These are phyloP conservation scores for Ophiorrhiza pumila DNA, from an alignment of 257 asterid species.

Conservation along the genomic window DNA sequence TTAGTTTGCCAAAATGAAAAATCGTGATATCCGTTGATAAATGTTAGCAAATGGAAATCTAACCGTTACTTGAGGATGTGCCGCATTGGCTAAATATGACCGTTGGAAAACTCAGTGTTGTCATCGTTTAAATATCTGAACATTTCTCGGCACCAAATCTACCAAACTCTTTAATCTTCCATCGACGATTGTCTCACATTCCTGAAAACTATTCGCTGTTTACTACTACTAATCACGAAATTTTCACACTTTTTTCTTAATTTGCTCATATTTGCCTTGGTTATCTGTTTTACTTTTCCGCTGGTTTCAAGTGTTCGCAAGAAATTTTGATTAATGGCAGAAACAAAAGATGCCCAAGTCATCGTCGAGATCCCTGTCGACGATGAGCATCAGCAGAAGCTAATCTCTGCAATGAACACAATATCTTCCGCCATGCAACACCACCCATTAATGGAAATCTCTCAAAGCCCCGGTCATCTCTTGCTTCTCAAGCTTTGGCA, in stretches of 20 bases:
- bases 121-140: conserved; percentile 49
- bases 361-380: conserved; percentile 67
- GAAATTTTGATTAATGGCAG: conserved; percentile 42
- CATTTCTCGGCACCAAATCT: conserved; percentile 23
- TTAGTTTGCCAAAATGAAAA: no score
- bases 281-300: neutral
- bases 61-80: conserved; percentile 28
- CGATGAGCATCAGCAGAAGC: conserved; percentile 56
- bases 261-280: neutral
- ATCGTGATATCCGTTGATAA: neutral
- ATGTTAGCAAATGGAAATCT: neutral
- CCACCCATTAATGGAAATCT: conserved; percentile 86
- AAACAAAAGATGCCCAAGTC: conserved; percentile 55
- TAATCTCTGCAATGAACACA: conserved; percentile 26
- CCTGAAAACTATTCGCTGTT: conserved; percentile 1
- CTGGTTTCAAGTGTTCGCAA: neutral
- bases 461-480: conserved; percentile 88
- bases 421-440: conserved; percentile 42
- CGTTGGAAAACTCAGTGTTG: conserved; percentile 40
- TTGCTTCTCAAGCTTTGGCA: conserved; percentile 96
- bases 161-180: conserved; percentile 17
- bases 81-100: conserved; percentile 42
- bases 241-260: neutral
- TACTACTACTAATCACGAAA: neutral
- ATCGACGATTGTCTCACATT: conserved; percentile 13